These are phyloP conservation scores for Hyphodiscus hymeniophilus DNA, from an alignment of 495 filamentous ascomycete species.

Conservation along the genomic window DNA sequence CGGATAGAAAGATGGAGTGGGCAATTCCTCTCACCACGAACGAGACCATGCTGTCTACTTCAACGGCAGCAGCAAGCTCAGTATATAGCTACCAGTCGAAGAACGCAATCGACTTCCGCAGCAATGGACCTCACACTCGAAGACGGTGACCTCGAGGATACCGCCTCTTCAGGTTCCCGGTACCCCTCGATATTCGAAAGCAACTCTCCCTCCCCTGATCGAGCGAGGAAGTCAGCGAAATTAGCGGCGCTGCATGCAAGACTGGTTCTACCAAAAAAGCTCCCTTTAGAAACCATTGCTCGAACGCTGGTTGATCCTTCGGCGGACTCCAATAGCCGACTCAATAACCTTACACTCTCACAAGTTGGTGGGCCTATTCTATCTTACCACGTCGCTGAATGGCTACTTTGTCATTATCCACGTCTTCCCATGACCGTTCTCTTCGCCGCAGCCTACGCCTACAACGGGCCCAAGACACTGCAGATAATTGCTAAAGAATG, in stretches of 20 bases:
- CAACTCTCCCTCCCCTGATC: slow-evolving; percentile 55
- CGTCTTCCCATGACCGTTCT: slow-evolving; percentile 78
- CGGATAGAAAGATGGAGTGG: slow-evolving; percentile 62
- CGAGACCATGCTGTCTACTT: slow-evolving; percentile 30
- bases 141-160: slow-evolving; percentile 10
- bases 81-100: slow-evolving; percentile 20
- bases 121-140: slow-evolving; percentile 18
- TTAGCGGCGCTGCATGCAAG: slow-evolving; percentile 90
- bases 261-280: slow-evolving; percentile 68
- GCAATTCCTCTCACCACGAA: slow-evolving; percentile 48
- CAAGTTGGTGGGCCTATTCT: slow-evolving; percentile 76
- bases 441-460: slow-evolving; percentile 76
- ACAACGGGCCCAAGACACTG: slow-evolving; percentile 64
- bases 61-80: slow-evolving; percentile 29
- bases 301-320: slow-evolving; percentile 77
- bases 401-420: slow-evolving; percentile 77
- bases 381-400: slow-evolving; percentile 79
- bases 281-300: slow-evolving; percentile 80
- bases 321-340: slow-evolving; percentile 63
- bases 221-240: slow-evolving; percentile 72
- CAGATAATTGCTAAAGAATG: slow-evolving; percentile 66
- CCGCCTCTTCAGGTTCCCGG: not conserved
- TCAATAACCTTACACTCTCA: slow-evolving; percentile 78
- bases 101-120: slow-evolving; percentile 8
- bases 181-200: not conserved